Evolutionary conservation across 2,329 filamentous ascomycete species (phyloP), one percentile per base, ranked within the genome.

Genomic region (Fusarium sp.): DNA sequence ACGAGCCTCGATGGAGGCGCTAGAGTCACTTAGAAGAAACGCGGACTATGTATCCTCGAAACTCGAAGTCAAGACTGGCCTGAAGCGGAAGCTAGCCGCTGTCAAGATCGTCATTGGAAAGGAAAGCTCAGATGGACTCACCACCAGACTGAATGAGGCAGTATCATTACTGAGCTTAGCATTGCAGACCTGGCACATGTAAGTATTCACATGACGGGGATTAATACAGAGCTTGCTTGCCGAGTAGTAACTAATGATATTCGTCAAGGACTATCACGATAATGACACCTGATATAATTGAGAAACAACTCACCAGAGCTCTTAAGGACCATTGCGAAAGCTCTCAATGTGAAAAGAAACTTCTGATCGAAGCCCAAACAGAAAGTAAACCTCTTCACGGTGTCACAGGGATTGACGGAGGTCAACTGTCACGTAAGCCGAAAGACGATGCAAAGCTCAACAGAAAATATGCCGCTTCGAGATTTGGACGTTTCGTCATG

Each of bases 41-140:
- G 58, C 75, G 7, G 71, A 65, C 3, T 55, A 74, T 7, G 56
- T 78, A 35, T 53, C 26, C 12, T n/a, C 42, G 2, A 57, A 70
- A n/a, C 44, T 78, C 18, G 56, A 57, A 6, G 36, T 53, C 5
- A 73, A 65, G 24, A 76, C 61, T 22, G 60, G 56, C 0, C 12
- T 75, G 18, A 74, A 62, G 13, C 60, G 69, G 14, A 79, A 70
- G 30, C 35, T 74, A 18, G 66, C 68, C 15, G 45, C 74, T 12
- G 55, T 73, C 13, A 79, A 68, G 55, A 50, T 77, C 4, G 28
- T 61, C 2, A 55, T 78, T 15, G 73, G 71, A 13, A 79, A 73
- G 53, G 64, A 75, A 3, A 61, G 42, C 8, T 44, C 75, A 30
- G 63, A 74, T 9, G 59, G 15, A 6, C 66, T 78, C 15, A 72